Base-by-base conservation (phyloP, 345 rosid genomes). In the Physaria fendleri region DNA sequence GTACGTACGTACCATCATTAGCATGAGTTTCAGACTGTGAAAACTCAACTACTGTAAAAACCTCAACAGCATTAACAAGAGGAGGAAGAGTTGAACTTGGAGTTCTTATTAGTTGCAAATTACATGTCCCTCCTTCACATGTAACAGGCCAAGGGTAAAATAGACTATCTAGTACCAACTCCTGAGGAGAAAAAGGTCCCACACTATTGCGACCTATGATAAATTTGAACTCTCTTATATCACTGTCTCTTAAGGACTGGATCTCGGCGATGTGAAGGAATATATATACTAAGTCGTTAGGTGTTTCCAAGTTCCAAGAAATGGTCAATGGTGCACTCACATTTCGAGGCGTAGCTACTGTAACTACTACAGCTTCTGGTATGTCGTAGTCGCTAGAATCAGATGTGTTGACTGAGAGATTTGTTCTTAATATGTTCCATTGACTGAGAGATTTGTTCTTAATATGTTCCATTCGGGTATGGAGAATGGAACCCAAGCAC, bases 81-180 rank as follows among this genome's bases (percentile, higher is more conserved):
- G 72, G 76, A 51, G 76, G 68, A 22, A 59, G 76, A 59, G 72
- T 72, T 15, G 72, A 72, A 0, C 21, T 18, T 16, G 12, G 22
- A 28, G 68, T 66, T 69, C 52, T 57, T 64, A 24, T 41, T 0
- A 60, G 42, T 48, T 54, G 34, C 56, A 69, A 53, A 16, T 59
- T 21, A 9, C 66, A 69, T 39, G 6, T 23, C 15, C 17, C 45
- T 13, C 42, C 72, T 11, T 41, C 16, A 0, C 69, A 64, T 57
- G 56, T 64, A 23, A 11, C 29, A 1, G 62, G 46, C 28, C 56
- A 39, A 45, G 8, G 3, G 49, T 41, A 56, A 55, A 0, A 57
- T 24, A 53, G 2, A 4, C 10, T 25, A 27, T 18, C 0, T 14
- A 65, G 39, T 39, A 9, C 1, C 2, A 13, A 40, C 11, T 63